These are phyloP conservation scores for Phialophora tarda DNA, from an alignment of 2,329 filamentous ascomycete genomes.

Conservation along the genomic window DNA sequence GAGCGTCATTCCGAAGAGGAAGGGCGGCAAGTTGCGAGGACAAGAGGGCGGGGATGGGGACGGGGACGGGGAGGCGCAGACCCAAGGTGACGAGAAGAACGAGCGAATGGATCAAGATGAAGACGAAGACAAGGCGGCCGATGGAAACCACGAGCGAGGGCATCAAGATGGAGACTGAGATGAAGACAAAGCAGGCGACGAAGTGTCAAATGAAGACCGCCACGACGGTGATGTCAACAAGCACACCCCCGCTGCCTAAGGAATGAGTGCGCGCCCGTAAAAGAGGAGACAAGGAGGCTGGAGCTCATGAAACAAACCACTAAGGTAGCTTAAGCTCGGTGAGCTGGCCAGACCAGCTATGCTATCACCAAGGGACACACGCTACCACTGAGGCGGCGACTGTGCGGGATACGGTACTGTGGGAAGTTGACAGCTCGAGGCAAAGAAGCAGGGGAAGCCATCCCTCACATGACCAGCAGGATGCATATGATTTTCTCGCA, in stretches of 20 bases:
- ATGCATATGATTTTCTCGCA: not conserved
- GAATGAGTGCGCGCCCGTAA: not conserved
- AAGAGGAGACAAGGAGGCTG: not conserved
- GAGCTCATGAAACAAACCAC: not conserved
- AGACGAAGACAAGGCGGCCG: slow-evolving; percentile 34
- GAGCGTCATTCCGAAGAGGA: slow-evolving; percentile 85
- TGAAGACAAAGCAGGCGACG: slow-evolving; percentile 26
- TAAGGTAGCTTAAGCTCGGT: not conserved
- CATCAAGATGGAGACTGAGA: slow-evolving; percentile 41
- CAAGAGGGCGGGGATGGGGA: slow-evolving; percentile 26
- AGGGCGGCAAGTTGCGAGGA: slow-evolving; percentile 72
- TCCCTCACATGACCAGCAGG: not conserved
- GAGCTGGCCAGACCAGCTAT: no score
- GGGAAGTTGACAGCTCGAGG: not conserved
- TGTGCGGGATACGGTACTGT: not conserved
- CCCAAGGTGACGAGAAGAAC: not conserved
- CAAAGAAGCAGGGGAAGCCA: not conserved
- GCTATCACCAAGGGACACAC: not conserved
- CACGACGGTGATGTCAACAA: slow-evolving; percentile 11
- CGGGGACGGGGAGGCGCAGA: slow-evolving; percentile 15
- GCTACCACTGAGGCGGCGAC: not conserved
- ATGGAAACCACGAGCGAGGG: not conserved
- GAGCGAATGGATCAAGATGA: slow-evolving; percentile 33
- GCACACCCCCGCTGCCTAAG: not conserved
- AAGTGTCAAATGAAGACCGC: not conserved